Base-by-base conservation (phyloP, 768 basidiomycete genomes). In the Tylopilus intermedius region DNA sequence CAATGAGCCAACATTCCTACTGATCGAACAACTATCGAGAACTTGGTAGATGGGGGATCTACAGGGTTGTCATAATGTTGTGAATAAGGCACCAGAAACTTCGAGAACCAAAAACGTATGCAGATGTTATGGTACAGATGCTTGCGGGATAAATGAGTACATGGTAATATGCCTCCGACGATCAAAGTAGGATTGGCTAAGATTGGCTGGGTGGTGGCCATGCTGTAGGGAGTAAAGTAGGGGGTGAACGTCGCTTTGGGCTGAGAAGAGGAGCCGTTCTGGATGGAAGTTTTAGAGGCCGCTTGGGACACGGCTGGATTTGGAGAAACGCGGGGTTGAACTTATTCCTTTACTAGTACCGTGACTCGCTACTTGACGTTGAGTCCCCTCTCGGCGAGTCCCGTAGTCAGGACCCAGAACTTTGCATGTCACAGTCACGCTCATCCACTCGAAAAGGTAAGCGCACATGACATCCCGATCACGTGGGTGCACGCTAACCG, bases 1-100 rank as follows among this genome's bases (percentile, higher is more conserved):
- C 56, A 49, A 26, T 65, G 62, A 11, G 74, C 71, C 5, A 66
- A 68, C 45, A 77, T 81, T 14, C 71, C 73, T 13, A 56, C 74
- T 41, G 74, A 80, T 59, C 55, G 45, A 29, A 64, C 65, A 4
- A 67, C 79, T 51, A 64, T 76, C 24, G 72, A 75, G 52, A 64
- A 71, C 43, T 63, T 79, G 45, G 62, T 79, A 47, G 57, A 61
- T 41, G 47, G 46, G 22, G 29, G 44, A 55, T 45, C 51, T 53
- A 43, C 29, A 10, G 26, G 35, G 35, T 26, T 32, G 29, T 39
- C 24, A 39, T 61, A 54, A 53, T 57, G 48, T 54, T 45, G 40
- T 29, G 27, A 48, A 59, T 50, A 49, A 63, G 48, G 51, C 40
- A 35, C 21, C 9, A 35, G 6, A 41, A 35, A 40, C 39, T 40